Conservation (phyloP, 352 stramenopile species). For the Pythium aristosporum region DNA sequence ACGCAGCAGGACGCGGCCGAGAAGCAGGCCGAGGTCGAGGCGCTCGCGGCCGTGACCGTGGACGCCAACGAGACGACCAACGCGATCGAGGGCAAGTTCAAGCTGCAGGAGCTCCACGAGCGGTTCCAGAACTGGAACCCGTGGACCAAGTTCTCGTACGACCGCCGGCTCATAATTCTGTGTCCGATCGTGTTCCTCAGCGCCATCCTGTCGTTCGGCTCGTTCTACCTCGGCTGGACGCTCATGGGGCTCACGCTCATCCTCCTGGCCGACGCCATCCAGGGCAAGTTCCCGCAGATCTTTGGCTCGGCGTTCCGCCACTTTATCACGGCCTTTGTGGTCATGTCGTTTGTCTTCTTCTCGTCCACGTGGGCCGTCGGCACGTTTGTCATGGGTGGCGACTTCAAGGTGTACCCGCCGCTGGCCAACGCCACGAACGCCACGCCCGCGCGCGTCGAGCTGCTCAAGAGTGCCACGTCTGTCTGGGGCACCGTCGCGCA, state of each 20-base stretch:
- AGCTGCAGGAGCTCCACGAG: slow-evolving; percentile 43
- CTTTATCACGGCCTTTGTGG: slow-evolving; percentile 84
- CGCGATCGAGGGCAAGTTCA: slow-evolving; percentile 59
- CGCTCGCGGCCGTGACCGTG: slow-evolving; percentile 15
- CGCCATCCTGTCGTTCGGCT: slow-evolving; percentile 80
- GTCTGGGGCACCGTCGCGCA: slow-evolving; percentile 62
- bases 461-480: slow-evolving; percentile 49
- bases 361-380: slow-evolving; percentile 84
- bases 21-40: slow-evolving; percentile 29
- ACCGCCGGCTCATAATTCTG: slow-evolving; percentile 62
- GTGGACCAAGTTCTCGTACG: slow-evolving; percentile 80
- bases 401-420: slow-evolving; percentile 80
- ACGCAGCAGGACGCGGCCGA: slow-evolving; percentile 17
- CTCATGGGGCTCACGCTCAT: slow-evolving; percentile 86
- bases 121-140: slow-evolving; percentile 60
- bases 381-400: slow-evolving; percentile 82
- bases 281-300: slow-evolving; percentile 82
- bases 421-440: slow-evolving; percentile 25
- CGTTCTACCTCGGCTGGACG: slow-evolving; percentile 77
- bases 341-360: slow-evolving; percentile 87
- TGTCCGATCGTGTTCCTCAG: slow-evolving; percentile 66
- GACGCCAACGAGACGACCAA: slow-evolving; percentile 63
- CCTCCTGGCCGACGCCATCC: slow-evolving; percentile 74
- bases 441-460: slow-evolving; percentile 22
- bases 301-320: slow-evolving; percentile 85